phyloP scores from a whole-genome alignment of 176 grass and related monocot genomes.

The Panicum miliaceum region DNA sequence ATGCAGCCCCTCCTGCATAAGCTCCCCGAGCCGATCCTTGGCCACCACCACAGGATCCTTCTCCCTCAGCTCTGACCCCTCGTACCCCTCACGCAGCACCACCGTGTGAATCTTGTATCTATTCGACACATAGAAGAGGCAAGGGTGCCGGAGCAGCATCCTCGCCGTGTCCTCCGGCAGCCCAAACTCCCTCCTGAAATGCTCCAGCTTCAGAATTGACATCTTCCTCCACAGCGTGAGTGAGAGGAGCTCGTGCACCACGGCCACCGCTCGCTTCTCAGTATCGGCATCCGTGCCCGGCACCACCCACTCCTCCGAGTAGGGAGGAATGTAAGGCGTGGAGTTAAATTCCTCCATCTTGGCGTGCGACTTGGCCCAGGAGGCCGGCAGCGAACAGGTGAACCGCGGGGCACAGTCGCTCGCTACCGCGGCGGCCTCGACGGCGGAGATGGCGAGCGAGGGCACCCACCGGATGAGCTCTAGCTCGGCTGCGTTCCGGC shows the following conservation, averaged over 20 bases:
- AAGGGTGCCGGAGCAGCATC: constrained; percentile 68
- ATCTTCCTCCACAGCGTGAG: constrained; percentile 82
- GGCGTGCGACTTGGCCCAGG: constrained; percentile 64
- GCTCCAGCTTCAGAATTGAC: constrained; percentile 85
- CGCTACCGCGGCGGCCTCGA: constrained; percentile 46
- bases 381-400: constrained; percentile 65
- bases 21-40: constrained; percentile 78
- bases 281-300: constrained; percentile 18
- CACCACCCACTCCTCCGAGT: constrained; percentile 45
- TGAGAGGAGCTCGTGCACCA: constrained; percentile 84
- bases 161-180: constrained; percentile 60
- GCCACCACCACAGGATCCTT: constrained; percentile 76
- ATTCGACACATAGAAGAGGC: constrained; percentile 90
- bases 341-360: constrained; percentile 82
- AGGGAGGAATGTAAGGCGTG: constrained; percentile 83
- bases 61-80: constrained; percentile 66
- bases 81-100: constrained; percentile 74
- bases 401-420: constrained; percentile 46
- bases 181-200: constrained; percentile 82
- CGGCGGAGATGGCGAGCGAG: constrained; percentile 57
- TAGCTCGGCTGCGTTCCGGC: constrained; percentile 67
- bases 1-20: constrained; percentile 93
- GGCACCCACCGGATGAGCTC: constrained; percentile 77
- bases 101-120: constrained; percentile 84
- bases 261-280: constrained; percentile 66